Percentiles rank a stretch among this genome's conserved stretches.
phyloP scores from a whole-genome alignment of 768 basidiomycete species.

The Guyanaporus albipodus region DNA sequence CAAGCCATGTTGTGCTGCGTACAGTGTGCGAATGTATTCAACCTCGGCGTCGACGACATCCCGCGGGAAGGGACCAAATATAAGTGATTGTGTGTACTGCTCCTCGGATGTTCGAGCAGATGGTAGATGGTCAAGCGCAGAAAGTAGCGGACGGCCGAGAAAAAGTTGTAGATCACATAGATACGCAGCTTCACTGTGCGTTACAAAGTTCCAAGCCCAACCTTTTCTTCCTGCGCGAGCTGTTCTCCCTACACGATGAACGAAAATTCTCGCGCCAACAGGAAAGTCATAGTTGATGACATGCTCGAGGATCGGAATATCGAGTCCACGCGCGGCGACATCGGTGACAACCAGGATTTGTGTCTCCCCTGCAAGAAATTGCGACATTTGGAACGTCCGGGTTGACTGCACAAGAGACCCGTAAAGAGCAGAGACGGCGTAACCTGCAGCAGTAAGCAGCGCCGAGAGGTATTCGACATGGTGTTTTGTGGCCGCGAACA shows the following conservation, averaged over 20 bases:
- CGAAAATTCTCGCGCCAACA: conserved; percentile 86
- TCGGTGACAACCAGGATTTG: conserved; percentile 94
- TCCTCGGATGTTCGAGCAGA: conserved; percentile 47
- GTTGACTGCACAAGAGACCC: conserved; percentile 92
- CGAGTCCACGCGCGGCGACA: conserved; percentile 96
- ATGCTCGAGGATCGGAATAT: conserved; percentile 94
- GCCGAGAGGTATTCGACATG: conserved; percentile 92
- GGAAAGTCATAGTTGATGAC: conserved; percentile 99
- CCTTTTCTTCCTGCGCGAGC: conserved; percentile 93
- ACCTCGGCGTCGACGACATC: conserved; percentile 78
- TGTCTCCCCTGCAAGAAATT: conserved; percentile 76
- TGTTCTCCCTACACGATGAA: conserved; percentile 96
- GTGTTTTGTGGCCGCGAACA: conserved; percentile 97
- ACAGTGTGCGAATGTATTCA: conserved; percentile 69
- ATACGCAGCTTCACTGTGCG: conserved; percentile 81
- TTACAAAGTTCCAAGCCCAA: conserved; percentile 95
- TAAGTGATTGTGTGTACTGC: conserved; percentile 64
- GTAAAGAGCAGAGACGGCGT: conserved; percentile 90
- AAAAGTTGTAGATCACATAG: conserved; percentile 92
- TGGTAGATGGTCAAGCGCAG: conserved; percentile 33
- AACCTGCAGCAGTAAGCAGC: conserved; percentile 76
- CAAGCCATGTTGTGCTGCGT: conserved; percentile 61
- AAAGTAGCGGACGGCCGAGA: conserved; percentile 71
- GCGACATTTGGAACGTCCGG: conserved; percentile 84
- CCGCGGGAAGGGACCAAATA: conserved; percentile 81